Base-by-base conservation (phyloP, 2,329 filamentous ascomycete species). In the Rutstroemia sp. region DNA sequence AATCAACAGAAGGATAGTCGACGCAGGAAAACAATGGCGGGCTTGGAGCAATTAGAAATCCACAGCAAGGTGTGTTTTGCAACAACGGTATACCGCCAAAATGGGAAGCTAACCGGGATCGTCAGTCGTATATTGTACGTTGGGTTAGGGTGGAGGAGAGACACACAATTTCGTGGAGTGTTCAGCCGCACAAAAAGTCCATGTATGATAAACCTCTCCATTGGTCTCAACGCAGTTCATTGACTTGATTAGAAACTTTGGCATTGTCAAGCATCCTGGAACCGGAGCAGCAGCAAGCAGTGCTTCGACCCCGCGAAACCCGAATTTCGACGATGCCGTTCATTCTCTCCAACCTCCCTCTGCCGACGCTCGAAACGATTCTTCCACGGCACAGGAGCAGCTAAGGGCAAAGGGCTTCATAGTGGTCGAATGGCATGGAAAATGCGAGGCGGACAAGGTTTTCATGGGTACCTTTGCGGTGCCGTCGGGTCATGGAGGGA, bases 141-240 rank as follows among this genome's bases (percentile, higher is more conserved):
- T 99, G 94, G 92, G 89, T 96, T 65, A 87, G 90, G 70, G 92
- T 96, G 64, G 86, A 91, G 56, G 86, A 90, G 61, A 88, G 88
- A 54, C 87, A 96, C 72, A 96, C 92, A 51, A 91, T 99, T 66
- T 96, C 92, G 16, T 99, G 94, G 94, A 96, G 90, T 68, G 83
- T 99, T 40, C 92, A 97, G 70, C 94, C 94, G 45, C 91, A 97
- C 72, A 97, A 95, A 76, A 97, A 96, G 75, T 96, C 92, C 58
- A 87, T 99, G 84, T 87, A 47, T 74, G 65, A 57, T 36, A 51
- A 23, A 19, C n/a, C 47, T 27, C 49, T 30, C 47, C 45, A 53
- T 42, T 25, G n/a, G 6, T 27, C 23, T 14, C 8, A 46, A n/a
- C 19, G 21, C 6, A 44, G 9, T 21, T 48, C 52, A 51, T 61